Evolutionary conservation across 768 basidiomycete species (phyloP).

Genomic region (Tephrocybe rancida): DNA sequence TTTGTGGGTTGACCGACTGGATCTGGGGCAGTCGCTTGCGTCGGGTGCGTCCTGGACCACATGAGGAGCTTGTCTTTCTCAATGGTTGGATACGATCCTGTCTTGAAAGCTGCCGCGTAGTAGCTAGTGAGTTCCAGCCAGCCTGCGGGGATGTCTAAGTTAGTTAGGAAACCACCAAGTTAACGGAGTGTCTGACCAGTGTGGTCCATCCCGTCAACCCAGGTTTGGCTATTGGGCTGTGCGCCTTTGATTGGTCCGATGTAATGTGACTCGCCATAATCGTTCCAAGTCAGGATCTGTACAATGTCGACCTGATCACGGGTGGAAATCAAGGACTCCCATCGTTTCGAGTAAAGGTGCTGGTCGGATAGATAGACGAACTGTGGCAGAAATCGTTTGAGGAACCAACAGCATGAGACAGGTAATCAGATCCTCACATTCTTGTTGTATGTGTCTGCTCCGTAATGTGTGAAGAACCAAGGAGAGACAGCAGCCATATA

Average conservation of each 20-base stretch:
- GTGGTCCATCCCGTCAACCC: conserved; percentile 71
- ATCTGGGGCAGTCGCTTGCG: conserved; percentile 55
- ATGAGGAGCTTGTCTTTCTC: conserved; percentile 64
- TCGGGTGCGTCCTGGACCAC: conserved; percentile 72
- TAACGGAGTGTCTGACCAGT: conserved; percentile 30
- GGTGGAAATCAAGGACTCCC: conserved; percentile 64
- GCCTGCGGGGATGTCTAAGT: conserved; percentile 32
- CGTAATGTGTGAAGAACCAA: conserved; percentile 83
- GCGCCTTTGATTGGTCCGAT: conserved; percentile 76
- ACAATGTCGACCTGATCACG: conserved; percentile 62
- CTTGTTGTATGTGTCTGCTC: conserved; percentile 67
- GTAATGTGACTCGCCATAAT: conserved; percentile 80
- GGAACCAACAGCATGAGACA: not conserved
- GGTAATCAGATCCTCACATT: conserved; percentile 46
- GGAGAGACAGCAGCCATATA: conserved; percentile 66
- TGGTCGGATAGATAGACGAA: conserved; percentile 70
- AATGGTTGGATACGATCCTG: conserved; percentile 59
- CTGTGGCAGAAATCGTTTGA: conserved; percentile 29
- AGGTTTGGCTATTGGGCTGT: conserved; percentile 71
- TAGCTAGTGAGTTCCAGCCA: conserved; percentile 70
- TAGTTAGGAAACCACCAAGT: conserved; percentile 8
- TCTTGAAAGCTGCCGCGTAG: conserved; percentile 74
- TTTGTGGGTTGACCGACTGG: conserved; percentile 56
- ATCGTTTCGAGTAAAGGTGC: conserved; percentile 65
- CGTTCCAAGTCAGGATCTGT: conserved; percentile 71